These are phyloP conservation scores for Aquilaria sinensis DNA, from an alignment of 345 rosid species.

Conservation along the genomic window DNA sequence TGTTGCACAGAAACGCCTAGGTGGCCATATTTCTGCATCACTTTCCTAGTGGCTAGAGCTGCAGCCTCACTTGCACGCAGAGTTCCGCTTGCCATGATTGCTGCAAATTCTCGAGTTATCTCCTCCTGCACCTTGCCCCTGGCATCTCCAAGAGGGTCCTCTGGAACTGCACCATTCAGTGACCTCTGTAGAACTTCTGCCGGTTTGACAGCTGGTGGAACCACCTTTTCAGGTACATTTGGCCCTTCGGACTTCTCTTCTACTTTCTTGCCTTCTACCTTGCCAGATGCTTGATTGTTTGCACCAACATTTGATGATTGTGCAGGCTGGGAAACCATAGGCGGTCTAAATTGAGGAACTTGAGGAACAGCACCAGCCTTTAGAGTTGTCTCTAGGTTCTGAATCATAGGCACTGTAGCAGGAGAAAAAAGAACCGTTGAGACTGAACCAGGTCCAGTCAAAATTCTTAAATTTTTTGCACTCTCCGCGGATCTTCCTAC, in stretches of 20 bases:
- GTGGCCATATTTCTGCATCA: conserved; percentile 81
- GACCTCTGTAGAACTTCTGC: conserved; percentile 20
- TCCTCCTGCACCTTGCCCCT: conserved; percentile 86
- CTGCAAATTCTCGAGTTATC: conserved; percentile 62
- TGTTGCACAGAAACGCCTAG: conserved; percentile 34
- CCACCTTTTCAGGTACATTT: conserved; percentile 8
- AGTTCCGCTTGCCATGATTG: conserved; percentile 84
- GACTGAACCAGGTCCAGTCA: neutral
- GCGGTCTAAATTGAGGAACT: conserved; percentile 73
- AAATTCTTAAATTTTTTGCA: neutral
- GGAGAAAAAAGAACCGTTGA: neutral
- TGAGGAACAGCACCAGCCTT: conserved; percentile 87
- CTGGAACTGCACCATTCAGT: conserved; percentile 9
- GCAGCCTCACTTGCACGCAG: conserved; percentile 91
- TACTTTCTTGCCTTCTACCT: conserved; percentile 9
- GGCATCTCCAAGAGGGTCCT: conserved; percentile 69
- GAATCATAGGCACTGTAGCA: conserved; percentile 90
- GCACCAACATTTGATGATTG: conserved; percentile 12
- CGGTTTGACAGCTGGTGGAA: conserved; percentile 31
- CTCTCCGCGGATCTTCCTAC: too few species aligned
- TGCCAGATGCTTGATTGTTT: conserved; percentile 15
- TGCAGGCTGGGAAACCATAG: conserved; percentile 21
- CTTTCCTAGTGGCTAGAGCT: conserved; percentile 72
- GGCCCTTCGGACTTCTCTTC: conserved; percentile 16
- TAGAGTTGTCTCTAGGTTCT: conserved; percentile 69